Conservation (phyloP, 441 rosid genomes). For the Viola pubescens region DNA sequence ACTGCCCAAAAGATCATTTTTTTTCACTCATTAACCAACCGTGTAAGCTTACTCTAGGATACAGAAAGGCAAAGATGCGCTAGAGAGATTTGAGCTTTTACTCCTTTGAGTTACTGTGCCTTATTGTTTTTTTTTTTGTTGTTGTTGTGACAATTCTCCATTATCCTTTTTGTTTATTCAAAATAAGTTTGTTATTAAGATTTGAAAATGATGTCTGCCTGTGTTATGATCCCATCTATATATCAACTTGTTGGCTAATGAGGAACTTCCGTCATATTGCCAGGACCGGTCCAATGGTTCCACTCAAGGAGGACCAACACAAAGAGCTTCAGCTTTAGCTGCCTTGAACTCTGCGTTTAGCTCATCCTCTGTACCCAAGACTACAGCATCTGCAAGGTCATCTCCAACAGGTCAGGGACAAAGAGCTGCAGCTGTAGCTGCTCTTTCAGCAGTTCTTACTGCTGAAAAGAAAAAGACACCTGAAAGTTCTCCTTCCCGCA, state of each 20-base stretch:
- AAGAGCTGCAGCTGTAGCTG: conserved; percentile 99
- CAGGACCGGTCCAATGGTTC: conserved; percentile 65
- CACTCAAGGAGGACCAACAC: conserved; percentile 71
- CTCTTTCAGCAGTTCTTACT: conserved; percentile 87
- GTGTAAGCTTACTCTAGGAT: too few species aligned
- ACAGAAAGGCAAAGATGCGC: too few species aligned
- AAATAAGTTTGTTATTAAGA: not conserved
- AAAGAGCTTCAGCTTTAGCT: conserved; percentile 96
- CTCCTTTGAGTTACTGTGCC: too few species aligned
- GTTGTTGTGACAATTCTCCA: not conserved
- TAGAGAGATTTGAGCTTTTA: too few species aligned
- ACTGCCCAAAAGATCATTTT: too few species aligned
- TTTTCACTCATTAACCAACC: too few species aligned
- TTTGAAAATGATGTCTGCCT: not conserved
- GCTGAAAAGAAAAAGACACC: conserved; percentile 79
- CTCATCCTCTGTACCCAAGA: conserved; percentile 45
- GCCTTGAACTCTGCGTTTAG: conserved; percentile 81
- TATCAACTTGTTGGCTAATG: conserved; percentile 10
- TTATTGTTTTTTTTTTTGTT: too few species aligned
- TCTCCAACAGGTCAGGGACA: conserved; percentile 56
- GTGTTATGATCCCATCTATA: not conserved
- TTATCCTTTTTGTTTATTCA: not conserved
- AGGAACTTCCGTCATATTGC: conserved; percentile 1
- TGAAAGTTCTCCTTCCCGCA: conserved; percentile 57
- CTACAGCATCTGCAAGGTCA: conserved; percentile 41